These are phyloP conservation scores for Leccinum brunneo-olivaceum DNA, from an alignment of 1,284 basidiomycete species.

Conservation along the genomic window DNA sequence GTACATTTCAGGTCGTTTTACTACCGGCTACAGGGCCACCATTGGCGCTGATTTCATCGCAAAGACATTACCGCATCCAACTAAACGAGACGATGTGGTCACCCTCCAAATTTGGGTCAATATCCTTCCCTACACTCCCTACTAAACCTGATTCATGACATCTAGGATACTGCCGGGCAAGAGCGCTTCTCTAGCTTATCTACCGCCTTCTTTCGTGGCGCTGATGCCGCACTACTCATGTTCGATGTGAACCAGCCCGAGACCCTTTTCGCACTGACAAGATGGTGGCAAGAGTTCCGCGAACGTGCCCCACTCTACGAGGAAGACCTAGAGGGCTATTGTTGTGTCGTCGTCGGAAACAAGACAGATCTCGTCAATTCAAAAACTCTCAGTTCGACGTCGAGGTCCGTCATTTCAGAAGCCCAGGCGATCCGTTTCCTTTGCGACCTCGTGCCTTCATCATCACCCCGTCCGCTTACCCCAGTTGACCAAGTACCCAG, in stretches of 20 bases:
- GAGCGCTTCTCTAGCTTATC: constrained; percentile 79
- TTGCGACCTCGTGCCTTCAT: constrained; percentile 49
- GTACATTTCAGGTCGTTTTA: constrained; percentile 73
- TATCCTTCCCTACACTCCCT: constrained; percentile 15
- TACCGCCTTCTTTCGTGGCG: constrained; percentile 74
- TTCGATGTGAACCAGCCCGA: constrained; percentile 67
- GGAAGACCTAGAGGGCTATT: constrained; percentile 57
- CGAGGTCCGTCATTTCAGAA: constrained; percentile 32
- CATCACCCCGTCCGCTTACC: constrained; percentile 20
- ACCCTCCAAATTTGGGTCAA: constrained; percentile 76
- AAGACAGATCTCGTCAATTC: constrained; percentile 54
- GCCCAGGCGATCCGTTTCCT: constrained; percentile 41
- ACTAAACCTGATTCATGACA: constrained; percentile 9
- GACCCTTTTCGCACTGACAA: constrained; percentile 51
- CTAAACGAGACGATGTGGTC: constrained; percentile 44
- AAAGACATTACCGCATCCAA: constrained; percentile 60
- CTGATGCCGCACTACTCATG: constrained; percentile 75
- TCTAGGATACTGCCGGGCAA: constrained; percentile 72
- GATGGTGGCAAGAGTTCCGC: constrained; percentile 75
- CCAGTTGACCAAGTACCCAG: constrained; percentile 31
- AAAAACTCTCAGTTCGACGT: constrained; percentile 1
- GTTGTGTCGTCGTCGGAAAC: constrained; percentile 73
- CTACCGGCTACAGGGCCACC: constrained; percentile 69
- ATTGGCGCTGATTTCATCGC: constrained; percentile 81
- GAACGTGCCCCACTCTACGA: constrained; percentile 58